These are phyloP conservation scores for Boletus subparvulus DNA, from an alignment of 768 basidiomycete genomes.

Conservation along the genomic window DNA sequence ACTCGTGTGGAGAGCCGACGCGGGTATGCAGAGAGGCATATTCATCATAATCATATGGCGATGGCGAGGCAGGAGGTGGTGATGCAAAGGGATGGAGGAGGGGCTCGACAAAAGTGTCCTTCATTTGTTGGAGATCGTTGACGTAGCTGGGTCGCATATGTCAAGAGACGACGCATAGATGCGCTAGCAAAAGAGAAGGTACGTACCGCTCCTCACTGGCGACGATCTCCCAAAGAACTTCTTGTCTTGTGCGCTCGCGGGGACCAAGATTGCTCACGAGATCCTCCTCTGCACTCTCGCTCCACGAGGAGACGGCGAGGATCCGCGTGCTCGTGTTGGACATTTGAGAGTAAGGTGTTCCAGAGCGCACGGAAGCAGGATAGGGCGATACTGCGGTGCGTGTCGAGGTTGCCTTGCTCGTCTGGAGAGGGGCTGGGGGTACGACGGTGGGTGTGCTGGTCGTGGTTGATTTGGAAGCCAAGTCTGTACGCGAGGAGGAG, in stretches of 20 bases:
- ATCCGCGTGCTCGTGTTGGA: conserved; percentile 71
- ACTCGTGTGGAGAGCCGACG: conserved; percentile 66
- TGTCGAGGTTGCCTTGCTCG: conserved; percentile 57
- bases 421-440: conserved; percentile 53
- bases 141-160: conserved; percentile 70
- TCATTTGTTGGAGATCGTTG: conserved; percentile 84
- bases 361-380: conserved; percentile 71
- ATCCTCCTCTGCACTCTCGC: conserved; percentile 92
- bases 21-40: conserved; percentile 41
- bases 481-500: conserved; percentile 61
- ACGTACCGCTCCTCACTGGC: conserved; percentile 89
- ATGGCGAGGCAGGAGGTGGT: conserved; percentile 42
- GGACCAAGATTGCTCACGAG: conserved; percentile 91
- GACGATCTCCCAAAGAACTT: conserved; percentile 96
- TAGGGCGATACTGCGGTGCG: conserved; percentile 66
- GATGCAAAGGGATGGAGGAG: conserved; percentile 78
- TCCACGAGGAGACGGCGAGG: conserved; percentile 82
- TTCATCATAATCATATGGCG: conserved; percentile 68
- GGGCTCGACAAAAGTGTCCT: conserved; percentile 89
- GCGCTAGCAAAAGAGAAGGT: not conserved
- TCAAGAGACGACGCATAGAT: conserved; percentile 17
- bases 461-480: conserved; percentile 44
- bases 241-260: conserved; percentile 91
- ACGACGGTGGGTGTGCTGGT: conserved; percentile 52
- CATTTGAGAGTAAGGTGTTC: conserved; percentile 80